A percentile compares a stretch with the other conserved stretches of the same genome.
Conservation (phyloP, 345 rosid genomes). For the Aquilaria sinensis region DNA sequence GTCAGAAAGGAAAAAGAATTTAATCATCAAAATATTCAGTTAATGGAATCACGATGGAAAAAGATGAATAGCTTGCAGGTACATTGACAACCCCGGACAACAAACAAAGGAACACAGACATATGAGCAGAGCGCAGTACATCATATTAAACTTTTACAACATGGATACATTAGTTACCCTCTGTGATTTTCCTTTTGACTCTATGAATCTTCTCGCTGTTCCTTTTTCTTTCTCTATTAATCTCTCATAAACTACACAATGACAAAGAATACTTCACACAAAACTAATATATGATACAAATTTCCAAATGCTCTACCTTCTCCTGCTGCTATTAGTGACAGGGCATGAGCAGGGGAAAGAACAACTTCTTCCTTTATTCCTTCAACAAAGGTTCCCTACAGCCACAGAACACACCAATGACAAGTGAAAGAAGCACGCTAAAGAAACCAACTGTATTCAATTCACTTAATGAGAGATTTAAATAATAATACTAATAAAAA, state of each 20-base stretch:
- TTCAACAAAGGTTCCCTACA: conserved; percentile 96
- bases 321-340: conserved; percentile 98
- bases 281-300: conserved; percentile 4
- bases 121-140: conserved; percentile 1
- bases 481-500: not conserved
- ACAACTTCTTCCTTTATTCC: conserved; percentile 99
- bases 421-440: conserved; percentile 1
- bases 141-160: not conserved
- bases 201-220: too few species aligned
- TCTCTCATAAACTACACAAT: too few species aligned
- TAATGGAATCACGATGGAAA: not conserved
- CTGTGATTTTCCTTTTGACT: too few species aligned
- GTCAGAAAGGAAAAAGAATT: conserved; percentile 18
- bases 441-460: conserved; percentile 1
- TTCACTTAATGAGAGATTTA: not conserved
- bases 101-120: not conserved
- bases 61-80: not conserved
- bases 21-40: conserved; percentile 10
- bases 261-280: too few species aligned
- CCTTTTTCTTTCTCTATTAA: too few species aligned
- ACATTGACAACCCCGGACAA: not conserved
- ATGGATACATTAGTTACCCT: too few species aligned
- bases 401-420: conserved; percentile 10
- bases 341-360: conserved; percentile 96
- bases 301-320: conserved; percentile 57